phyloP scores from a whole-genome alignment of 2,329 filamentous ascomycete genomes.

The Verticillium dahliae region DNA sequence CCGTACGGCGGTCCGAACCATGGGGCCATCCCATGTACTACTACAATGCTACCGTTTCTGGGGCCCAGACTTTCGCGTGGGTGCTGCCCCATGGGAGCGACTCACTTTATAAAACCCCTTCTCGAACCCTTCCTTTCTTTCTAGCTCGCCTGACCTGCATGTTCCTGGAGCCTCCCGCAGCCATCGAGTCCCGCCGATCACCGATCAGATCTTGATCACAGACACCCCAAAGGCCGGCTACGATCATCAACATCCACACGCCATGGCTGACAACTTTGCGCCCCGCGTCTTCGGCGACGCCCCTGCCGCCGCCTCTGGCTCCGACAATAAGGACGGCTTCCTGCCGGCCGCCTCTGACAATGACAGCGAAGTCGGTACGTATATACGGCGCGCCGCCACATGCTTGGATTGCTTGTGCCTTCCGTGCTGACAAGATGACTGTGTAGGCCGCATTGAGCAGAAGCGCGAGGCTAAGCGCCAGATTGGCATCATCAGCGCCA shows the following conservation, averaged over 20 bases:
- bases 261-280: not conserved
- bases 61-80: not conserved
- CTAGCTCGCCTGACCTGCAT: not conserved
- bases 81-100: not conserved
- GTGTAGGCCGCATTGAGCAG: slow-evolving; percentile 23
- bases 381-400: no score
- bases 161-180: not conserved
- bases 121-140: not conserved
- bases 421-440: not conserved
- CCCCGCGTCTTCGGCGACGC: not conserved
- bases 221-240: not conserved
- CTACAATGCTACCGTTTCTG: not conserved
- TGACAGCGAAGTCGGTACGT: slow-evolving; percentile 12
- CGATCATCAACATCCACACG: not conserved
- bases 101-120: not conserved
- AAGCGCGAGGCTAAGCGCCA: slow-evolving; percentile 44
- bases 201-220: not conserved
- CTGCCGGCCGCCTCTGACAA: slow-evolving; percentile 1
- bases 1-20: not conserved
- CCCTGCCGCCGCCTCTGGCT: not conserved
- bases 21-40: not conserved
- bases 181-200: not conserved
- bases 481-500: slow-evolving; percentile 48
- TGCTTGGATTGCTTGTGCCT: not conserved
- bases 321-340: slow-evolving; percentile 3